These are phyloP conservation scores for Sporisorium graminicola DNA, from an alignment of 1,284 basidiomycete species.

Conservation along the genomic window DNA sequence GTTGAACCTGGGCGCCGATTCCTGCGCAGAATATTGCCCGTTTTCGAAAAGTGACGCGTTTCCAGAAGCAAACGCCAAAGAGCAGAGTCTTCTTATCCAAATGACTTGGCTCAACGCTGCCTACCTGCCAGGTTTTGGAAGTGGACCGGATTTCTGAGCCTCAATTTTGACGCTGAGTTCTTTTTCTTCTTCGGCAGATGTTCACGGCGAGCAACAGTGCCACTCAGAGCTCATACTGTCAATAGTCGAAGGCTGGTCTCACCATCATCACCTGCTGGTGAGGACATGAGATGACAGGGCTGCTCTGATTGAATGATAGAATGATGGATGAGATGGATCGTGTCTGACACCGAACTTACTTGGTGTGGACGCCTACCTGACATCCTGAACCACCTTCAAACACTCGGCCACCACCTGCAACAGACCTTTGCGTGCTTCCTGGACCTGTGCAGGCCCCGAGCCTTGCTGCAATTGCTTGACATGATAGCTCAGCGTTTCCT, in stretches of 20 bases:
- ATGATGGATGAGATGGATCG: background rate
- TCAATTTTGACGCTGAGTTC: background rate
- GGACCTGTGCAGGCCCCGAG: slow-evolving; percentile 16
- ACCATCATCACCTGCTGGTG: background rate
- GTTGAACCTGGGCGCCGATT: slow-evolving; percentile 12
- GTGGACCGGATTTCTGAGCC: background rate
- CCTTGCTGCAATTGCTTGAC: slow-evolving; percentile 16
- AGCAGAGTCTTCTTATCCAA: background rate
- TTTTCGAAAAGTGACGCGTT: slow-evolving; percentile 7
- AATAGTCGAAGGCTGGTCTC: background rate
- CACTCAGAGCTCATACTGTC: background rate
- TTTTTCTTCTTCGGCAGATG: background rate
- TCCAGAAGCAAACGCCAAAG: background rate
- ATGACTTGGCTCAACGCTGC: no score
- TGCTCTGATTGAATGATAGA: background rate
- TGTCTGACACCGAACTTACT: background rate
- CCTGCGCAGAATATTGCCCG: slow-evolving; percentile 9
- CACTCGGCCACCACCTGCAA: slow-evolving; percentile 37
- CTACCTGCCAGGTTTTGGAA: no score
- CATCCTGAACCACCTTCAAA: slow-evolving; percentile 22
- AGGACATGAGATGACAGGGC: background rate
- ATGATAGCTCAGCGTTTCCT: slow-evolving; percentile 21
- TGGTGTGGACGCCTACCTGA: background rate
- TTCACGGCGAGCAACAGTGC: background rate
- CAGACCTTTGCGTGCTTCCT: slow-evolving; percentile 31